Base-by-base conservation (phyloP, 2,329 filamentous ascomycete species). In the Neodidymelliopsis sp. region DNA sequence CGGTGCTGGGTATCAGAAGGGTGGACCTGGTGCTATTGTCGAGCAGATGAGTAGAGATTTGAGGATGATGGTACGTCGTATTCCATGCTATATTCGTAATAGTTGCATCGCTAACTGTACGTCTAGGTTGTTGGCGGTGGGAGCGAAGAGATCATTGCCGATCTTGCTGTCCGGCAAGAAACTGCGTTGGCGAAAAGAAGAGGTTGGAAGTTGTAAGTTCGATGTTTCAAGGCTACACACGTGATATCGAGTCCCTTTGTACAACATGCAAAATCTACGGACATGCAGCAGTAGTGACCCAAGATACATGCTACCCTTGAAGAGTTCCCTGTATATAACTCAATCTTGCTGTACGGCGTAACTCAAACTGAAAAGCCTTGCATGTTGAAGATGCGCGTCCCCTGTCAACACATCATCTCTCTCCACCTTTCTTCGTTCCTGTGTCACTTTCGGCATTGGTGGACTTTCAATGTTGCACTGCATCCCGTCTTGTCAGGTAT, bases 41-140 rank as follows among this genome's bases (percentile, higher is more conserved):
- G 81, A 83, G 66, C 79, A 82, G 60, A 78, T 82, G 29, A 79
- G 77, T 55, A 72, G 81, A 0, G 80, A 83, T 63, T 62, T 83
- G 27, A 70, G 80, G 6, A 76, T 80, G 64, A 79, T 79, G 75
- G 78, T 81, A 76, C 74, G 73, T 75, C 8, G n/a, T n/a, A n/a
- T n/a, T n/a, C n/a, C n/a, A n/a, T n/a, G n/a, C n/a, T n/a, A n/a
- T n/a, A n/a, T n/a, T n/a, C n/a, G n/a, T n/a, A n/a, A n/a, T 13
- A n/a, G 1, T 16, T 4, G 7, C 22, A 4, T 40, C 27, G 22
- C 46, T 61, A 49, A 61, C n/a, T 15, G 10, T 13, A 4, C 11
- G 35, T 2, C 13, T 22, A 65, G 60, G 64, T 82, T 0, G 80
- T 80, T 3, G 80, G 80, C 10, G 71, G 71, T 9, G 81, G 80